phyloP scores from a whole-genome alignment of 2,329 filamentous ascomycete genomes.

The Rhinocladiella mackenziei region DNA sequence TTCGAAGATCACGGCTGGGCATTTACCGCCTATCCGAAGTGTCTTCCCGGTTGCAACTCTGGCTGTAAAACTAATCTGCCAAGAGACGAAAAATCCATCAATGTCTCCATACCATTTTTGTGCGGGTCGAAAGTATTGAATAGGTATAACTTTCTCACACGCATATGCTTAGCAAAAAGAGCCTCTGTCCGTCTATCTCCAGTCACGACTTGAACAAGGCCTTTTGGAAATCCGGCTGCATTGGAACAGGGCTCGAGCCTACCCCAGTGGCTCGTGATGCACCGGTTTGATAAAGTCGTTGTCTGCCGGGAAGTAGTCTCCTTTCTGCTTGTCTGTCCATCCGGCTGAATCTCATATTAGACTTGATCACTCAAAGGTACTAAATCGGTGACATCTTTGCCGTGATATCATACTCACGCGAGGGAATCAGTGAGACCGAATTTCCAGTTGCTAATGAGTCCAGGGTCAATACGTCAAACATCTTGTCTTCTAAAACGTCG shows the following conservation, averaged over 20 bases:
- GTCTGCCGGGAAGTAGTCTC: slow-evolving; percentile 25
- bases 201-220: slow-evolving; percentile 57
- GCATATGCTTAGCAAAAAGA: slow-evolving; percentile 56
- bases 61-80: slow-evolving; percentile 60
- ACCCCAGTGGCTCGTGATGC: slow-evolving; percentile 30
- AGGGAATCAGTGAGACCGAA: slow-evolving; percentile 30
- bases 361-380: too few species aligned
- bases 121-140: too few species aligned
- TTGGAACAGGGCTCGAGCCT: slow-evolving; percentile 6
- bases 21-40: slow-evolving; percentile 52
- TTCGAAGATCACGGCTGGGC: slow-evolving; percentile 43
- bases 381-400: too few species aligned
- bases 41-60: slow-evolving; percentile 59
- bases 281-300: slow-evolving; percentile 29
- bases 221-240: slow-evolving; percentile 48
- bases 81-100: too few species aligned
- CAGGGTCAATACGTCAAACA: slow-evolving; percentile 33
- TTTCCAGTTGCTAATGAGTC: slow-evolving; percentile 24
- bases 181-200: slow-evolving; percentile 59
- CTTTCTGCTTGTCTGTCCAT: slow-evolving; percentile 23
- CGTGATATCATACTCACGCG: slow-evolving; percentile 9
- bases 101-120: too few species aligned
- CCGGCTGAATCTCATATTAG: slow-evolving; percentile 24
- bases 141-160: too few species aligned
- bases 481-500: slow-evolving; percentile 40